phyloP scores from a whole-genome alignment of 805 yeast species.

The Schwanniomyces yamadae region DNA sequence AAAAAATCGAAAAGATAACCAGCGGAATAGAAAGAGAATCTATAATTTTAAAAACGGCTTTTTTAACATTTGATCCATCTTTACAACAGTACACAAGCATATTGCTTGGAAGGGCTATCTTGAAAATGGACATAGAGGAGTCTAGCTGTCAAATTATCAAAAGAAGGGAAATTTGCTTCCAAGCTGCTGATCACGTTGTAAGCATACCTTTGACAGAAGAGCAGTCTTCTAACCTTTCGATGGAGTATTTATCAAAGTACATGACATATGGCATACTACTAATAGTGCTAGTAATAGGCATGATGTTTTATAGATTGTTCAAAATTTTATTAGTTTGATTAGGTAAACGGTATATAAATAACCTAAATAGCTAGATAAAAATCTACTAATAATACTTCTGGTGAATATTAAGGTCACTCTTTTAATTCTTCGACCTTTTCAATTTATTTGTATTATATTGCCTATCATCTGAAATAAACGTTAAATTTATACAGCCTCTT shows the following conservation, averaged over 20 bases:
- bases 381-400: too few species aligned
- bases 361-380: too few species aligned
- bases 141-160: constrained; percentile 32
- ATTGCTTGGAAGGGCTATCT: constrained; percentile 40
- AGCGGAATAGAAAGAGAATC: constrained; percentile 37
- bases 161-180: constrained; percentile 38
- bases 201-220: constrained; percentile 41
- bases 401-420: too few species aligned
- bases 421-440: too few species aligned
- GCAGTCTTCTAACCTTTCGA: constrained; percentile 19
- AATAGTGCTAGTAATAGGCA: constrained; percentile 20
- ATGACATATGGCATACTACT: constrained; percentile 21
- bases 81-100: constrained; percentile 36
- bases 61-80: constrained; percentile 32
- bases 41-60: constrained; percentile 26
- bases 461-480: too few species aligned
- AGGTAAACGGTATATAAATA: too few species aligned
- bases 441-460: too few species aligned
- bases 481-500: too few species aligned
- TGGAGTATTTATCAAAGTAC: constrained; percentile 24
- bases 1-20: constrained; percentile 38
- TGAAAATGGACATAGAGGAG: constrained; percentile 30
- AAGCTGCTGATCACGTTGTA: constrained; percentile 43
- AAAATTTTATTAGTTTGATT: constrained; percentile 14
- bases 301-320: constrained; percentile 29